phyloP scores from a whole-genome alignment of 805 yeast species.

The Kregervanrija fluxuum region DNA sequence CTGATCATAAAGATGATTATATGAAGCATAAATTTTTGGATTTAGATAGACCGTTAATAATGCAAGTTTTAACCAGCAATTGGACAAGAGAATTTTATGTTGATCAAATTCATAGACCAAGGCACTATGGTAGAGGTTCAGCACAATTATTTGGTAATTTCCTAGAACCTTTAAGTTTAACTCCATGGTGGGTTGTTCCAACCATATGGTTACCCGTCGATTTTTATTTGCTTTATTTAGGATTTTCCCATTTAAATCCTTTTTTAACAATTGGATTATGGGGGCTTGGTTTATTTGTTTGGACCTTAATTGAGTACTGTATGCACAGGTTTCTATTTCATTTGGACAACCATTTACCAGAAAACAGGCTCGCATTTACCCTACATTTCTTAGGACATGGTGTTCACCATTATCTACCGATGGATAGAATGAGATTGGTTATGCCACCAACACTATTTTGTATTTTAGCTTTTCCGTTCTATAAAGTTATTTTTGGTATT shows the following conservation, averaged over 20 bases:
- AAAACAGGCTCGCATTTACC: conserved; percentile 64
- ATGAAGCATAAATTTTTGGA: conserved; percentile 81
- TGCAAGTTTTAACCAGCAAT: conserved; percentile 69
- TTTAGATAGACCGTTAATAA: conserved; percentile 68
- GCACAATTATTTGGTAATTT: conserved; percentile 95
- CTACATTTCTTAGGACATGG: conserved; percentile 91
- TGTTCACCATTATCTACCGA: conserved; percentile 93
- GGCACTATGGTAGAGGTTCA: conserved; percentile 96
- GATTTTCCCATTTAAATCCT: conserved; percentile 42
- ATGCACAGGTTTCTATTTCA: conserved; percentile 93
- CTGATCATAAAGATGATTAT: conserved; percentile 69
- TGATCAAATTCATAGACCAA: conserved; percentile 95
- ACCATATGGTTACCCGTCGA: conserved; percentile 80
- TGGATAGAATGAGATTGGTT: conserved; percentile 89
- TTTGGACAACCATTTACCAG: conserved; percentile 80
- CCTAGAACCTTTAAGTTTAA: conserved; percentile 81
- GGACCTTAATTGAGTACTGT: conserved; percentile 88
- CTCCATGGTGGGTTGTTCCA: conserved; percentile 95
- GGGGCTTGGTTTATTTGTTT: conserved; percentile 74
- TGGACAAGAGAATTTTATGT: conserved; percentile 86
- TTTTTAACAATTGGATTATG: conserved; percentile 50
- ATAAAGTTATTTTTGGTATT: conserved; percentile 63
- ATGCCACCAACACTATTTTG: conserved; percentile 91
- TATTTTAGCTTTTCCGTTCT: conserved; percentile 70
- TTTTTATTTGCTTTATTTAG: conserved; percentile 51